Percentiles rank a stretch among this genome's conserved stretches.
These are phyloP conservation scores for Hanseniaspora lachancei DNA, from an alignment of 805 yeast species.

Conservation along the genomic window DNA sequence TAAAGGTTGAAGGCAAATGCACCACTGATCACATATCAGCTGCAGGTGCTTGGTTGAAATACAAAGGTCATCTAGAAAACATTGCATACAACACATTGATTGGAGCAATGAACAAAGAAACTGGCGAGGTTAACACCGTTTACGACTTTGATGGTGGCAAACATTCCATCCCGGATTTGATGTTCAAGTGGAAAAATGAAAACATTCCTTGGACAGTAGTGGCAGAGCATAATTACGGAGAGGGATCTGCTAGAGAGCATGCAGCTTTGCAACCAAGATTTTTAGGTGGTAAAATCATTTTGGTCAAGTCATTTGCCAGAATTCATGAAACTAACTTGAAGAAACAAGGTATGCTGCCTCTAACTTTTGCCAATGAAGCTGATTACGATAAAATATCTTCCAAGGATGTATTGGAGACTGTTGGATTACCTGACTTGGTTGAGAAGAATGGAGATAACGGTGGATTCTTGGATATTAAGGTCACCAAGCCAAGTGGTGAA, in stretches of 20 bases:
- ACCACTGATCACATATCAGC: constrained; percentile 98
- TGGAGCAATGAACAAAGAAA: constrained; percentile 94
- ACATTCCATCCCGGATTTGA: constrained; percentile 82
- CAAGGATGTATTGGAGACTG: constrained; percentile 67
- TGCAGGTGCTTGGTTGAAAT: constrained; percentile 97
- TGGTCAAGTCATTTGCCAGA: constrained; percentile 93
- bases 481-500: constrained; percentile 64
- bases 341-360: constrained; percentile 94
- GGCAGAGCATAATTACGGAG: constrained; percentile 97
- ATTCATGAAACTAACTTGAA: constrained; percentile 95
- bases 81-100: constrained; percentile 89
- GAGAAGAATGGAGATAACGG: constrained; percentile 79
- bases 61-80: constrained; percentile 94
- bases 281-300: constrained; percentile 77
- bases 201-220: constrained; percentile 82
- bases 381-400: constrained; percentile 74
- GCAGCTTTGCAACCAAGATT: constrained; percentile 94
- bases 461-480: constrained; percentile 56
- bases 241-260: constrained; percentile 98
- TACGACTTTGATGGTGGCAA: constrained; percentile 71
- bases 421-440: constrained; percentile 62
- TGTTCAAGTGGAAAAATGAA: constrained; percentile 89
- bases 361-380: constrained; percentile 77
- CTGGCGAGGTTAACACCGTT: constrained; percentile 87
- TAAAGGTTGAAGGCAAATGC: constrained; percentile 95